Conservation (phyloP, 106 monocot genomes). For the Posidonia australis region DNA sequence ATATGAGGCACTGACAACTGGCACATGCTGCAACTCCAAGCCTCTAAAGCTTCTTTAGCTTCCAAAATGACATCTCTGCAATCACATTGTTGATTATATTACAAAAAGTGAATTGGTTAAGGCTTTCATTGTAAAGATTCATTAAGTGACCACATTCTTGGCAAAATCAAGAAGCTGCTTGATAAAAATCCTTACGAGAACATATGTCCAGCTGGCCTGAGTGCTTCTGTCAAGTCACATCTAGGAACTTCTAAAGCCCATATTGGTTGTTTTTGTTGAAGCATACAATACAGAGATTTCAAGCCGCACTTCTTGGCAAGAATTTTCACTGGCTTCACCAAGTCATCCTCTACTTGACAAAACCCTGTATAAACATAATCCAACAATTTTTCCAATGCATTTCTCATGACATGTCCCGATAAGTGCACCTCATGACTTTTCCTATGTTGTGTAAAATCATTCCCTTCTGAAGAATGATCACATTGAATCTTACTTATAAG, state of each 20-base stretch:
- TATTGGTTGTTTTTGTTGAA: slow-evolving; percentile 36
- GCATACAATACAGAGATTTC: slow-evolving; percentile 41
- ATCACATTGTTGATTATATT: too few relatives aligned
- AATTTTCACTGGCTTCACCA: slow-evolving; percentile 31
- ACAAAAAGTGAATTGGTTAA: too few relatives aligned
- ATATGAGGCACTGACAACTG: slow-evolving; percentile 35
- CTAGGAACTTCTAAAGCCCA: slow-evolving; percentile 27
- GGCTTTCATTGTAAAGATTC: too few relatives aligned
- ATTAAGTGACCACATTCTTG: too few relatives aligned
- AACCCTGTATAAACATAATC: slow-evolving; percentile 73
- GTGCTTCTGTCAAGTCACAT: slow-evolving; percentile 42
- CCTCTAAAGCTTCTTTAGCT: slow-evolving; percentile 26
- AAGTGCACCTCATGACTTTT: slow-evolving; percentile 33
- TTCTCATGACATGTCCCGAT: slow-evolving; percentile 48
- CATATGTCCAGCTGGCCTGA: slow-evolving; percentile 24
- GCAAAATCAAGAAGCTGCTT: not conserved
- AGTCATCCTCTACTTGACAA: slow-evolving; percentile 27
- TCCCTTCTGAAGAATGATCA: slow-evolving; percentile 10
- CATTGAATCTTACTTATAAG: slow-evolving; percentile 4
- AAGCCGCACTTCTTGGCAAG: slow-evolving; percentile 57
- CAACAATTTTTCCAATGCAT: slow-evolving; percentile 46
- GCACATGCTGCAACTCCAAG: slow-evolving; percentile 41
- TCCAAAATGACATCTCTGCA: slow-evolving; percentile 70
- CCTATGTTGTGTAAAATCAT: not conserved
- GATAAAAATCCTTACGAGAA: slow-evolving; percentile 47